These are phyloP conservation scores for Arthonia radiata DNA, from an alignment of 495 filamentous ascomycete species.

Conservation along the genomic window DNA sequence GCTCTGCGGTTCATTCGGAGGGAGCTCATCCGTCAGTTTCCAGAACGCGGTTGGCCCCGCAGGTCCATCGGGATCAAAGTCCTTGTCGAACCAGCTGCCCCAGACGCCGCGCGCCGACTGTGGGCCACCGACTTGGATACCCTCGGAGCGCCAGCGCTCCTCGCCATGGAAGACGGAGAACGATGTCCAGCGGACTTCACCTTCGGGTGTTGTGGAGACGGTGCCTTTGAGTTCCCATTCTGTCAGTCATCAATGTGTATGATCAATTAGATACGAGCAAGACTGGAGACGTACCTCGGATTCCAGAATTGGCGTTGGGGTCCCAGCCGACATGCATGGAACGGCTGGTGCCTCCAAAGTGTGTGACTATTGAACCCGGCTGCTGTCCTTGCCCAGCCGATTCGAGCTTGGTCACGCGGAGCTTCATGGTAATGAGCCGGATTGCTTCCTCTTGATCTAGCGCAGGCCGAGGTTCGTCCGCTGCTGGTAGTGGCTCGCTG, in stretches of 20 bases:
- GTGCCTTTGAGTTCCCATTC: slow-evolving; percentile 20
- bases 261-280: neutral
- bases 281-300: slow-evolving; percentile 12
- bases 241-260: slow-evolving; percentile 1
- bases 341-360: slow-evolving; percentile 29
- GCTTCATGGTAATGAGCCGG: slow-evolving; percentile 36
- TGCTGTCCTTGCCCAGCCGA: slow-evolving; percentile 23
- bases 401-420: slow-evolving; percentile 26
- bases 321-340: slow-evolving; percentile 29
- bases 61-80: slow-evolving; percentile 32
- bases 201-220: slow-evolving; percentile 30
- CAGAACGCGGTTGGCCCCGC: slow-evolving; percentile 42
- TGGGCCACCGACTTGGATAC: slow-evolving; percentile 36
- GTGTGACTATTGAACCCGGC: slow-evolving; percentile 26
- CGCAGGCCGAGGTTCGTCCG: slow-evolving; percentile 19
- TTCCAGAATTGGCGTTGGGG: slow-evolving; percentile 31
- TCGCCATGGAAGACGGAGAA: slow-evolving; percentile 33
- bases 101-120: slow-evolving; percentile 30
- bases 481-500: slow-evolving; percentile 8
- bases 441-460: slow-evolving; percentile 31
- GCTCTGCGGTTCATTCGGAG: too few relatives aligned
- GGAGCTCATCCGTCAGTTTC: slow-evolving; percentile 29
- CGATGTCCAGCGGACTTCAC: slow-evolving; percentile 42
- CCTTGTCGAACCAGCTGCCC: slow-evolving; percentile 43
- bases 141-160: slow-evolving; percentile 40